These are phyloP conservation scores for Schwanniomyces etchellsii DNA, from an alignment of 1,139 yeast species.

Conservation along the genomic window DNA sequence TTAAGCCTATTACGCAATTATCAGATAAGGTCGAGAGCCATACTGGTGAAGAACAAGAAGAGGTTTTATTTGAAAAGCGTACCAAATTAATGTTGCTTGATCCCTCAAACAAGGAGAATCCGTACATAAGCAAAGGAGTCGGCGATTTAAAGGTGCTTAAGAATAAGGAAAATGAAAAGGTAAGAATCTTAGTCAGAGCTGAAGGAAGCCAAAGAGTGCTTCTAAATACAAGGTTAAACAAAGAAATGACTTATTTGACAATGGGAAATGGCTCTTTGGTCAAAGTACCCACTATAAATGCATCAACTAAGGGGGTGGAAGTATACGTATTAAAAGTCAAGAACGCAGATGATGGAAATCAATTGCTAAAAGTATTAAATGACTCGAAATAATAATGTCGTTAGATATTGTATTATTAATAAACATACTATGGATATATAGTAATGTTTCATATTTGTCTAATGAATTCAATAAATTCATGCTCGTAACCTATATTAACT, in stretches of 20 bases:
- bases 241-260: slow-evolving; percentile 48
- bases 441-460: slow-evolving; percentile 11
- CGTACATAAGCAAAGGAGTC: slow-evolving; percentile 62
- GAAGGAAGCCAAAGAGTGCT: slow-evolving; percentile 86
- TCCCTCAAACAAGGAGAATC: slow-evolving; percentile 39
- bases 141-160: slow-evolving; percentile 77
- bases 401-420: background rate
- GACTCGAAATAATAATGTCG: slow-evolving; percentile 20
- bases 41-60: slow-evolving; percentile 89
- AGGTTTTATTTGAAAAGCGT: slow-evolving; percentile 54
- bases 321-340: slow-evolving; percentile 73
- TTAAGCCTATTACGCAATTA: slow-evolving; percentile 43
- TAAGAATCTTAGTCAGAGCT: slow-evolving; percentile 75
- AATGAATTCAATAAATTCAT: slow-evolving; percentile 41
- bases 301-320: slow-evolving; percentile 32
- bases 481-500: slow-evolving; percentile 42
- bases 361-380: slow-evolving; percentile 51
- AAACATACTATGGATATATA: background rate
- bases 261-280: slow-evolving; percentile 57
- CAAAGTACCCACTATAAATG: slow-evolving; percentile 51
- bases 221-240: slow-evolving; percentile 54
- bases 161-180: slow-evolving; percentile 50
- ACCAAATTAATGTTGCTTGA: slow-evolving; percentile 67
- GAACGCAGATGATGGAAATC: slow-evolving; percentile 58
- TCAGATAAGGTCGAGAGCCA: slow-evolving; percentile 37